Evolutionary conservation across 805 yeast species (phyloP).

Genomic region (Yarrowia sp.): DNA sequence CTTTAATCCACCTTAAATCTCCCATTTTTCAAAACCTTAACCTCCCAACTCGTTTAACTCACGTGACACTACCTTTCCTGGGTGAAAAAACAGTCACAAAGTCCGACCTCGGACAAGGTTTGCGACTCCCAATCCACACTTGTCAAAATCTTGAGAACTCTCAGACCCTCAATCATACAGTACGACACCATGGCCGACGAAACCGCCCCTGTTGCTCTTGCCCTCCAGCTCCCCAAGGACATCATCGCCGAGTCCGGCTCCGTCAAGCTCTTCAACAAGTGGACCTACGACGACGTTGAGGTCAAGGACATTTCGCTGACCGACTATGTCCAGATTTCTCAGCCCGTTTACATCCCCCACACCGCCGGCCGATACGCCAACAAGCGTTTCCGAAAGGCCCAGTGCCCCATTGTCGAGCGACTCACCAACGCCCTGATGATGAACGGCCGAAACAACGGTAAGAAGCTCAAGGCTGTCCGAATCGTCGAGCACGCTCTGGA

Average conservation of each 20-base stretch:
- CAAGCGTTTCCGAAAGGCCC: slow-evolving; percentile 99
- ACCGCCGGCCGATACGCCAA: slow-evolving; percentile 99
- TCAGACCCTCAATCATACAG: slow-evolving; percentile 18
- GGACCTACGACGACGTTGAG: slow-evolving; percentile 98
- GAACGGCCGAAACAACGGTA: slow-evolving; percentile 99
- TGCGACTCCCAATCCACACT: not conserved
- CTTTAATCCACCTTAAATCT: no score
- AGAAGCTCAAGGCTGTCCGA: slow-evolving; percentile 99
- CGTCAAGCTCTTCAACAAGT: slow-evolving; percentile 98
- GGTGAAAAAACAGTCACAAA: slow-evolving; percentile 21
- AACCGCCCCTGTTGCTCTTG: slow-evolving; percentile 39
- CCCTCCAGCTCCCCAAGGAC: slow-evolving; percentile 78
- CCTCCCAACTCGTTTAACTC: not conserved
- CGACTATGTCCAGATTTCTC: slow-evolving; percentile 97
- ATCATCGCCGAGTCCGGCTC: slow-evolving; percentile 95
- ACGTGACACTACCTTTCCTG: not conserved
- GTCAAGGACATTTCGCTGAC: slow-evolving; percentile 97
- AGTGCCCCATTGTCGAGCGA: slow-evolving; percentile 99
- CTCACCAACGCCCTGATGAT: slow-evolving; percentile 99
- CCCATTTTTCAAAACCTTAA: no score
- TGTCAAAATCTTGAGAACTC: slow-evolving; percentile 23
- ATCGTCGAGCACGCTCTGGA: slow-evolving; percentile 99
- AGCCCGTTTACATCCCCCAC: slow-evolving; percentile 98
- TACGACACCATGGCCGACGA: slow-evolving; percentile 36
- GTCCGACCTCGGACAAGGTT: not conserved